Percentiles rank a stretch among this genome's conserved stretches.
These are phyloP conservation scores for Puya raimondii DNA, from an alignment of 176 grass and related monocot genomes.

Conservation along the genomic window DNA sequence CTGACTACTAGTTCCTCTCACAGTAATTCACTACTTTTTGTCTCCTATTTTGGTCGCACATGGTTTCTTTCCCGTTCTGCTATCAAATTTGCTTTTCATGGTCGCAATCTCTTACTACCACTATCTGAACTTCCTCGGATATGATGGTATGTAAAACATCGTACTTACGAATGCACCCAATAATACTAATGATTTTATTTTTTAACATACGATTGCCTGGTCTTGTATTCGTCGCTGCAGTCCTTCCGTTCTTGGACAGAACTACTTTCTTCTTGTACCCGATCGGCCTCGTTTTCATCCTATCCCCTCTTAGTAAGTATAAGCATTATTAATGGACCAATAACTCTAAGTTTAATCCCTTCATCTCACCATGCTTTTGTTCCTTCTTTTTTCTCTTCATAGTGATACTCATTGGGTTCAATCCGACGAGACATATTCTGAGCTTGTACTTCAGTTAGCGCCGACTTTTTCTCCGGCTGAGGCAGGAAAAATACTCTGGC, in stretches of 20 bases:
- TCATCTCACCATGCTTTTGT: conserved; percentile 11
- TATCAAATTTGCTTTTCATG: conserved; percentile 85
- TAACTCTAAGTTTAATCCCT: not conserved
- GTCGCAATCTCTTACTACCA: conserved; percentile 89
- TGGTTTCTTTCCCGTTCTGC: conserved; percentile 76
- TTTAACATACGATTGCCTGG: conserved; percentile 5
- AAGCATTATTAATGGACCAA: conserved; percentile 6
- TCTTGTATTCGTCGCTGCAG: conserved; percentile 28
- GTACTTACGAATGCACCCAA: not conserved
- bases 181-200: conserved; percentile 5
- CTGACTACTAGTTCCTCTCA: conserved; percentile 1
- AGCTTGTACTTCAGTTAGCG: conserved; percentile 73
- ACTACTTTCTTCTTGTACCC: conserved; percentile 99
- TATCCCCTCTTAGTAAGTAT: conserved; percentile 88
- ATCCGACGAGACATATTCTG: conserved; percentile 84
- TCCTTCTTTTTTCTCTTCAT: conserved; percentile 12
- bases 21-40: conserved; percentile 92
- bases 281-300: conserved; percentile 78
- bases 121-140: conserved; percentile 95
- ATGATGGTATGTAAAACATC: conserved; percentile 59
- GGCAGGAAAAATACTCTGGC: not conserved
- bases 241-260: conserved; percentile 87
- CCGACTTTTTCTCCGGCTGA: not conserved
- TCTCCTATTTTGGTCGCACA: conserved; percentile 83
- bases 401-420: conserved; percentile 92